Evolutionary conservation across 257 asterid species (phyloP).

Genomic region (Linderniella brevidens): DNA sequence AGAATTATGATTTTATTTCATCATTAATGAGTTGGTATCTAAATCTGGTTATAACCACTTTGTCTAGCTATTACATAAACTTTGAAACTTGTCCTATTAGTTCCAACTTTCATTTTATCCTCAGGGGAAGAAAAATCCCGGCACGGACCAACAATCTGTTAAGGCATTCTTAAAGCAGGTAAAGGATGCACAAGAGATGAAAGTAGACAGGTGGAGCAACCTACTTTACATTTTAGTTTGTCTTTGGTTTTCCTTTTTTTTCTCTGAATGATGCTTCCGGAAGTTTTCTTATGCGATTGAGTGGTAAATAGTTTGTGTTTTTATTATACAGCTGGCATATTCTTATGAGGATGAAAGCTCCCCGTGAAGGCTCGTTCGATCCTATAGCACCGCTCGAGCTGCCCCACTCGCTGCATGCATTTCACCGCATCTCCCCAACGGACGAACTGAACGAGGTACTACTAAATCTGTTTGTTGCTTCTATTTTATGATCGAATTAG

Average conservation of each 20-base stretch:
- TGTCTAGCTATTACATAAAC: too few species aligned
- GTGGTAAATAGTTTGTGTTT: not conserved
- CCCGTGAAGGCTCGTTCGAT: constrained; percentile 53
- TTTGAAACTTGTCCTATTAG: too few species aligned
- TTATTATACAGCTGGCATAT: constrained; percentile 86
- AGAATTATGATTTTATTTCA: constrained; percentile 10
- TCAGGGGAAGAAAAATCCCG: constrained; percentile 93
- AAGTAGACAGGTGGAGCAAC: constrained; percentile 58
- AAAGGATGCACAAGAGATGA: constrained; percentile 72
- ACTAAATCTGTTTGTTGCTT: constrained; percentile 4
- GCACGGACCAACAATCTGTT: constrained; percentile 59
- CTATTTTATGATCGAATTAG: too few species aligned
- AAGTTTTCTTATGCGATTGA: too few species aligned
- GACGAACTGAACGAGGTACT: constrained; percentile 67
- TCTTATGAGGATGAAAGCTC: constrained; percentile 82
- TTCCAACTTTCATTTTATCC: not conserved
- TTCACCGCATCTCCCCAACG: constrained; percentile 53
- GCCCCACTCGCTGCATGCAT: constrained; percentile 88
- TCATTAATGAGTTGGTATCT: too few species aligned
- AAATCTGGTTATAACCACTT: too few species aligned
- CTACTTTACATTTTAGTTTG: constrained; percentile 4
- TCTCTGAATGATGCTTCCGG: too few species aligned
- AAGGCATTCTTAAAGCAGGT: constrained; percentile 61
- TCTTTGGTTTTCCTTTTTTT: constrained; percentile 1
- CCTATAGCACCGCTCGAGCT: constrained; percentile 89